Conservation (phyloP, 1,284 basidiomycete genomes). For the Pisolithus thermaeus region DNA sequence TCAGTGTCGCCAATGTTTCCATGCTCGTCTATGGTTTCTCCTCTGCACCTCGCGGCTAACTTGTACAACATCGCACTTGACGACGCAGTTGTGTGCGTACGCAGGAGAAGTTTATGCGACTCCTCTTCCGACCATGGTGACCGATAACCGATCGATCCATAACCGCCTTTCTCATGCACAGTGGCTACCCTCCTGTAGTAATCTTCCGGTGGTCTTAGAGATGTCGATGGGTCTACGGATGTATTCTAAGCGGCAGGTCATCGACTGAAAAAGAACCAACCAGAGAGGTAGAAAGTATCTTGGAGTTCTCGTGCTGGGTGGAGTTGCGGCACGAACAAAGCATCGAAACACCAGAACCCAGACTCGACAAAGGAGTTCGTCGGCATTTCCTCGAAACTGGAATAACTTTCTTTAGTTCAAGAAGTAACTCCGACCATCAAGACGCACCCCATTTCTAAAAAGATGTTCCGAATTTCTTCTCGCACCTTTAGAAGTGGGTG, state of each 20-base stretch:
- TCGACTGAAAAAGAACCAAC: constrained; percentile 31
- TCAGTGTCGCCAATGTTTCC: constrained; percentile 29
- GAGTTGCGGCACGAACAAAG: constrained; percentile 97
- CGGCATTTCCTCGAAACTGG: constrained; percentile 97
- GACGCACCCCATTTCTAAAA: constrained; percentile 95
- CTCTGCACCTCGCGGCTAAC: constrained; percentile 73
- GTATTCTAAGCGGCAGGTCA: constrained; percentile 2
- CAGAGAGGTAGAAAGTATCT: constrained; percentile 98
- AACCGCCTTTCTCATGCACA: constrained; percentile 88
- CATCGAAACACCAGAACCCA: constrained; percentile 99
- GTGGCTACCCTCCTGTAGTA: constrained; percentile 90
- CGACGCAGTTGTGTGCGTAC: constrained; percentile 97
- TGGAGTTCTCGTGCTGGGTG: constrained; percentile 98
- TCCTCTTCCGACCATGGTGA: constrained; percentile 96
- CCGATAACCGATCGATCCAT: constrained; percentile 94
- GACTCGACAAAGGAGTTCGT: constrained; percentile 98
- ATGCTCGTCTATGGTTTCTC: constrained; percentile 47
- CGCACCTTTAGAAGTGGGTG: constrained; percentile 97
- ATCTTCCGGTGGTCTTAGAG: constrained; percentile 73
- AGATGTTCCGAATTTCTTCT: constrained; percentile 97
- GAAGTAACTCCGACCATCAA: background rate
- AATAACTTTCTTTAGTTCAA: background rate
- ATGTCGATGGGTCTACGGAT: constrained; percentile 71
- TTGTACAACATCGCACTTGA: constrained; percentile 94
- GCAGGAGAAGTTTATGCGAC: constrained; percentile 86